Base-by-base conservation (phyloP, 306 rosid species). In the Senna siamea region DNA sequence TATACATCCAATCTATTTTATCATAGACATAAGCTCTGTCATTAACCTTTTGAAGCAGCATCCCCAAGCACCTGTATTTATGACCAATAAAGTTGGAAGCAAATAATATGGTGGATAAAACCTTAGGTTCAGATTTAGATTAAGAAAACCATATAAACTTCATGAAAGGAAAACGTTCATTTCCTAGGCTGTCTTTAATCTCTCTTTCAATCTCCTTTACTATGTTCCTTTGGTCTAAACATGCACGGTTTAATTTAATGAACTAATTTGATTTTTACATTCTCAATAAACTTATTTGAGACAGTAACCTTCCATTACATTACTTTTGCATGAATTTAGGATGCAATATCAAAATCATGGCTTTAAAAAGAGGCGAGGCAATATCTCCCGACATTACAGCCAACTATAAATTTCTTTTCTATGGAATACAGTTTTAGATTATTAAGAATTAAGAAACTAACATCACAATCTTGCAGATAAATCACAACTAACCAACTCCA, bases 1-100 rank as follows among this genome's bases (percentile, higher is more conserved):
- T 85, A 72, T 94, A 94, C 96, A 94, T 91, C 96, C 88, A 89
- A 84, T 89, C 89, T 77, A 94, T 91, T 86, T 89, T 85, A 74
- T 86, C 87, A 59, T 43, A 85, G 30, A 94, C 98, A 80, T 89
- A 94, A 59, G 77, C 89, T 82, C 91, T 88, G 87, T 94, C 97
- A 38, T 88, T 89, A 60, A 91, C 87, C 82, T 91, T 91, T 82
- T 88, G 98, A 74, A 91, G 98, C 78, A 91, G 89, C 89, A 91
- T 81, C 51, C 98, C 98, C 80, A 91, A 87, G 82, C 97, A 94
- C 76, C 98, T 94, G 92, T 63, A 74, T 55, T 41, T 52, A 60
- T 70, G 73, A 58, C 67, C 79, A 30, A 34, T 8, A 26, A 57
- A 57, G n/a, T n/a, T 54, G 69, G 66, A 73, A 47, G 41, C 30